Evolutionary conservation across 306 rosid species (phyloP), one percentile per base, ranked within the genome.

Genomic region (Gastrolobium villosum): DNA sequence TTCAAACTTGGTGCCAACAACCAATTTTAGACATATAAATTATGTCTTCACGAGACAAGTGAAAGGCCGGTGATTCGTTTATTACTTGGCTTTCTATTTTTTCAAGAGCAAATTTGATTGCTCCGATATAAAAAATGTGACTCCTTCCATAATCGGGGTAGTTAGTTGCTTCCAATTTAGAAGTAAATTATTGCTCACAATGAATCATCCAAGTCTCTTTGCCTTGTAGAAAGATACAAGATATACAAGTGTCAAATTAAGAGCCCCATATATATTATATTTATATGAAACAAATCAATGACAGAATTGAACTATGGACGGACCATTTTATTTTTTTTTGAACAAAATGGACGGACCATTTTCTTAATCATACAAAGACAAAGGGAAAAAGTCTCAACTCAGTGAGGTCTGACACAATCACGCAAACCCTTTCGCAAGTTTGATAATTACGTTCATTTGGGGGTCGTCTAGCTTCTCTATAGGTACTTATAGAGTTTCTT

Each of bases 241-340:
- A 4, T 44, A 11, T 20, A 70, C 85, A 84, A 55, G 78, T 84
- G 87, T 76, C 87, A 75, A 63, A 79, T 31, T 63, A 11, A 54
- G 79, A 70, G 79, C 46, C 45, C 20, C 45, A 39, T 49, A 20
- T 20, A 10, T 69, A 1, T 10, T 31, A 79, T 72, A 66, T 50
- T 32, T 61, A 53, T 43, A 52, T 56, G 39, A 56, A 53, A 55
- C 1, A 82, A 65, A 72, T 78, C 15, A 28, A 77, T 14, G 50
- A 44, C 9, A 63, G 10, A 10, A 65, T 83, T 56, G 30, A 83
- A 77, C 41, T 64, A 36, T 64, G 71, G 59, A 77, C 64, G 37
- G 50, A n/a, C n/a, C n/a, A n/a, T n/a, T n/a, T n/a, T n/a, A n/a
- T n/a, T n/a, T n/a, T n/a, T n/a, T n/a, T n/a, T n/a, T n/a, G n/a